A percentile compares a stretch with the other conserved stretches of the same genome.
These are phyloP conservation scores for Chrysoporthe puriensis DNA, from an alignment of 2,329 filamentous ascomycete species.

Conservation along the genomic window DNA sequence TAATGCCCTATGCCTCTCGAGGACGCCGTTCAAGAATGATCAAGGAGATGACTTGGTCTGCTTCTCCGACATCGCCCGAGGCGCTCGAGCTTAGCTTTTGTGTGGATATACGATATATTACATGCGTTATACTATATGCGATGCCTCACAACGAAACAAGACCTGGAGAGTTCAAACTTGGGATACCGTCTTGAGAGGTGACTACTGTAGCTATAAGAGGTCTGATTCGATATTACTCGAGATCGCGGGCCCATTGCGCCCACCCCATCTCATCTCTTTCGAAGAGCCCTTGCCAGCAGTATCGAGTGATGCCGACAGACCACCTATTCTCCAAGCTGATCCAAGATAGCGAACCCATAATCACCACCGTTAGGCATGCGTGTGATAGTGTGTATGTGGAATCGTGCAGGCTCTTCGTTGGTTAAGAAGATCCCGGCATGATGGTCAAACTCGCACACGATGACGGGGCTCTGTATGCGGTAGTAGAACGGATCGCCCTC, in stretches of 20 bases:
- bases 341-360: background rate
- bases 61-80: background rate
- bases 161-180: background rate
- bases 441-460: slow-evolving; percentile 59
- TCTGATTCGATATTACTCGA: background rate
- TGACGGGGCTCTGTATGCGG: slow-evolving; percentile 74
- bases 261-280: background rate
- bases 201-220: background rate
- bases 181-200: background rate
- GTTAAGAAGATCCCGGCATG: background rate
- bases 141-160: background rate
- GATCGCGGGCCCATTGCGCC: background rate
- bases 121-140: background rate
- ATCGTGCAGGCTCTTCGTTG: background rate
- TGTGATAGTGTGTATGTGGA: slow-evolving; percentile 1
- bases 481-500: slow-evolving; percentile 77
- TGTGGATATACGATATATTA: background rate
- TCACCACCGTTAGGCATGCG: background rate
- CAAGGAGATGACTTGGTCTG: background rate
- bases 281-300: background rate
- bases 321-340: background rate
- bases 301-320: background rate
- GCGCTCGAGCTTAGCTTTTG: background rate
- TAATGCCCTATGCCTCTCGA: background rate
- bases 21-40: background rate